phyloP scores from a whole-genome alignment of 371 early-diverging fungal genomes.

The Coemansia sp. region DNA sequence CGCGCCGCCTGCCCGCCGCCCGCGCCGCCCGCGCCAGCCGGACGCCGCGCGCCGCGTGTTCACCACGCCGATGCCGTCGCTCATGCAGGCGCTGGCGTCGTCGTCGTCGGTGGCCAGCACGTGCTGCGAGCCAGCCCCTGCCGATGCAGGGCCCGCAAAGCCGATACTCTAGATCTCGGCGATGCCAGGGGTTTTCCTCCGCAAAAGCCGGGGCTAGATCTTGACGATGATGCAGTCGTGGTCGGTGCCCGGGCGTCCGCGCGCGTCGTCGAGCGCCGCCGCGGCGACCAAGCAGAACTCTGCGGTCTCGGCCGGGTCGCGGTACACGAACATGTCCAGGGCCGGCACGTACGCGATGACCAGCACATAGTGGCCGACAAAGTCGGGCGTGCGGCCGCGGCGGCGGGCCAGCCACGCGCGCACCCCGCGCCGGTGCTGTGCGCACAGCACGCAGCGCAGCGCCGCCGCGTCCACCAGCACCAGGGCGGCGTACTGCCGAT shows the following conservation, averaged over 20 bases:
- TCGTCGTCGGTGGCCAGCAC: neutral
- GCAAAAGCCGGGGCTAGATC: conserved; percentile 7
- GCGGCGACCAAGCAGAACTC: conserved; percentile 46
- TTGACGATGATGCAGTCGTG: conserved; percentile 49
- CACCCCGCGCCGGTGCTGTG: conserved; percentile 11
- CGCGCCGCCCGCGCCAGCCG: neutral
- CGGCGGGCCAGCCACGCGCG: conserved; percentile 29
- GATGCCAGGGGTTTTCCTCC: too few species aligned
- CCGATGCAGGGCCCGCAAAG: neutral
- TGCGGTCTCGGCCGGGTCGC: conserved; percentile 45
- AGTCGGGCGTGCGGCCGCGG: conserved; percentile 21
- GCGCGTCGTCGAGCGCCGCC: conserved; percentile 27
- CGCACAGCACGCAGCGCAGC: conserved; percentile 62
- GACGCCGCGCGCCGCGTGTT: neutral
- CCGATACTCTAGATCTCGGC: too few species aligned
- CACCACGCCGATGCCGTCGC: neutral
- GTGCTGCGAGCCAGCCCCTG: neutral
- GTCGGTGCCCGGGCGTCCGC: conserved; percentile 45
- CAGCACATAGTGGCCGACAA: conserved; percentile 48
- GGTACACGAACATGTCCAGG: conserved; percentile 48
- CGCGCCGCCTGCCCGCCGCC: conserved; percentile 1
- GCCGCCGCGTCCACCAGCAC: conserved; percentile 70
- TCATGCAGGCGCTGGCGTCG: conserved; percentile 8
- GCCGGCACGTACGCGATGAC: conserved; percentile 45
- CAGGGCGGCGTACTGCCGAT: conserved; percentile 69